Percentiles rank a stretch among this genome's conserved stretches.
Conservation (phyloP, 2,329 filamentous ascomycete species). For the Didymella sp. region DNA sequence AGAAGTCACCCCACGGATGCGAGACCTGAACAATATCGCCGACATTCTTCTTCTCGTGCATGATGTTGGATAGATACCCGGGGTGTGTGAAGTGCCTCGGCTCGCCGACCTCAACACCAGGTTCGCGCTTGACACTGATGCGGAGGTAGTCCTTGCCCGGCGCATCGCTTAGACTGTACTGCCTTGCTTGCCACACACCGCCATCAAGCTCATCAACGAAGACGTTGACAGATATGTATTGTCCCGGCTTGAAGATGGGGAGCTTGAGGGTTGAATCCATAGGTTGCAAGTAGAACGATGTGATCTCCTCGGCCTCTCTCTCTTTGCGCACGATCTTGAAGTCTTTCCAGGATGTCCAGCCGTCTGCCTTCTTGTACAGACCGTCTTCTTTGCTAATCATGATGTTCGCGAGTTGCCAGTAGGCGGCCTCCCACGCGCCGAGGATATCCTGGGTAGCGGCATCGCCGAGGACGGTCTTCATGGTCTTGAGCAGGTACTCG, state of each 20-base stretch:
- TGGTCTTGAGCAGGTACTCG: slow-evolving; percentile 71
- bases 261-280: slow-evolving; percentile 66
- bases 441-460: slow-evolving; percentile 70
- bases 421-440: slow-evolving; percentile 74
- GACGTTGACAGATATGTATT: slow-evolving; percentile 72
- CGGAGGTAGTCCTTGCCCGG: slow-evolving; percentile 69
- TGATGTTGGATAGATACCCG: slow-evolving; percentile 72
- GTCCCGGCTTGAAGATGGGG: slow-evolving; percentile 70
- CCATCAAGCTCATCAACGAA: slow-evolving; percentile 57
- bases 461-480: slow-evolving; percentile 69
- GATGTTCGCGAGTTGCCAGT: slow-evolving; percentile 75
- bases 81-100: slow-evolving; percentile 59
- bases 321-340: slow-evolving; percentile 72
- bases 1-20: slow-evolving; percentile 70
- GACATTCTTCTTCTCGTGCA: slow-evolving; percentile 67
- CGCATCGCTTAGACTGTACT: slow-evolving; percentile 75
- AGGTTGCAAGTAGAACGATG: slow-evolving; percentile 73
- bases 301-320: slow-evolving; percentile 71
- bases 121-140: slow-evolving; percentile 74
- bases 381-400: slow-evolving; percentile 71
- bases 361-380: slow-evolving; percentile 66
- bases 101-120: slow-evolving; percentile 58
- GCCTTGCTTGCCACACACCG: slow-evolving; percentile 69
- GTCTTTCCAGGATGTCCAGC: slow-evolving; percentile 71
- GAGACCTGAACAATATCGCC: slow-evolving; percentile 71